These are phyloP conservation scores for Olyra latifolia DNA, from an alignment of 176 grass and related monocot species.

Conservation along the genomic window DNA sequence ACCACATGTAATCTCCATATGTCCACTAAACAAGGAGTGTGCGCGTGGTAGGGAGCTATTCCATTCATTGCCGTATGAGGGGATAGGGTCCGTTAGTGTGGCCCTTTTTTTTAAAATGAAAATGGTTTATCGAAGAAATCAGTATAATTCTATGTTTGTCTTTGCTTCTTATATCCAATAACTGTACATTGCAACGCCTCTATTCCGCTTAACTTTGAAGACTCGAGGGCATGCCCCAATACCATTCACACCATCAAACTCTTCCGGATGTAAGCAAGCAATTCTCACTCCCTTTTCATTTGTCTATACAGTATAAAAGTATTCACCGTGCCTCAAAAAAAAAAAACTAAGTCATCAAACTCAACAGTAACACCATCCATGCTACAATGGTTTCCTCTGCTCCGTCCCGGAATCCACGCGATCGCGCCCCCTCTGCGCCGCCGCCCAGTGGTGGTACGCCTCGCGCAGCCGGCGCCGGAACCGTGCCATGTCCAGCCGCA, in stretches of 20 bases:
- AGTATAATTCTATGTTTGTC: background rate
- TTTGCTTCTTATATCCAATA: background rate
- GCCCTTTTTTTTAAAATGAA: no score
- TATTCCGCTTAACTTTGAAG: background rate
- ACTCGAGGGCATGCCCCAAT: background rate
- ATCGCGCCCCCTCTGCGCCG: slow-evolving; percentile 29
- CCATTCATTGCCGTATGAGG: no score
- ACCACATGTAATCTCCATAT: no score
- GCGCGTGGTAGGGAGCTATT: no score
- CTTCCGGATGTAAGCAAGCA: background rate
- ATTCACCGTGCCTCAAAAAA: background rate
- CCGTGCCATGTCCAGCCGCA: slow-evolving; percentile 54
- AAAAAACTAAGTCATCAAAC: background rate
- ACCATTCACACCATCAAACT: background rate
- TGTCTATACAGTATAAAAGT: slow-evolving; percentile 16
- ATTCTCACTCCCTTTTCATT: background rate
- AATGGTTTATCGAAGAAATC: background rate
- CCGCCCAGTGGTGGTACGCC: slow-evolving; percentile 43
- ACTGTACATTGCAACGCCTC: background rate
- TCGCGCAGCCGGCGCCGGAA: slow-evolving; percentile 54
- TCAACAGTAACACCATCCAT: background rate
- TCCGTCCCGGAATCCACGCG: background rate
- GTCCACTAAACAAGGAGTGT: no score
- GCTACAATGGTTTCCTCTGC: background rate
- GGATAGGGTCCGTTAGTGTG: no score